These are phyloP conservation scores for Cotoneaster glaucophyllus DNA, from an alignment of 306 rosid species.

Conservation along the genomic window DNA sequence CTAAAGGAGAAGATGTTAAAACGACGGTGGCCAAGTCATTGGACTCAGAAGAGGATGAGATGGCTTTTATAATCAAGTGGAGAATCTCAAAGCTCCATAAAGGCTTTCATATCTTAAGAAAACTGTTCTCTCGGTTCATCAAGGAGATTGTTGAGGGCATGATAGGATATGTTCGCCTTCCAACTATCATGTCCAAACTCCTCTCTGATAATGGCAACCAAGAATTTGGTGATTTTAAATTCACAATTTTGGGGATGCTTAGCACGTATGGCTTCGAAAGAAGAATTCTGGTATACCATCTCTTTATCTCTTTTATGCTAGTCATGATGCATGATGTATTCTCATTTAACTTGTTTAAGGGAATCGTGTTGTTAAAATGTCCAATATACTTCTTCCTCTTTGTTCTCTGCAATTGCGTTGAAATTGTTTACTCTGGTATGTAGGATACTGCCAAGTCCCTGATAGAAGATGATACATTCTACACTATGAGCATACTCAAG, in stretches of 20 bases:
- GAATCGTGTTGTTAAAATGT: too few relatives aligned
- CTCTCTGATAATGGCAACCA: slow-evolving; percentile 87
- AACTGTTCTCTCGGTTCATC: slow-evolving; percentile 73
- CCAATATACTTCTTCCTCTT: background rate
- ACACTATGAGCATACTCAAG: slow-evolving; percentile 88
- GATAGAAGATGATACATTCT: slow-evolving; percentile 90
- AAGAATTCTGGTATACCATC: slow-evolving; percentile 77
- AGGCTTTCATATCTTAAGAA: slow-evolving; percentile 56
- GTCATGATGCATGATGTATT: too few relatives aligned
- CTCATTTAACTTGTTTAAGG: too few relatives aligned
- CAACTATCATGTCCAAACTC: slow-evolving; percentile 90
- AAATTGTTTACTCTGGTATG: slow-evolving; percentile 2
- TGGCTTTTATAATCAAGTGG: slow-evolving; percentile 55
- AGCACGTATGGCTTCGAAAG: slow-evolving; percentile 94
- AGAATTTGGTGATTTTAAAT: slow-evolving; percentile 93
- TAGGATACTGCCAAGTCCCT: slow-evolving; percentile 94
- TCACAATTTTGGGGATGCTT: slow-evolving; percentile 91
- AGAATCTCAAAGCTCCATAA: slow-evolving; percentile 53
- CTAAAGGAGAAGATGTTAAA: slow-evolving; percentile 38
- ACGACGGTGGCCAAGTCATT: slow-evolving; percentile 33
- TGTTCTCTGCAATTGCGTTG: background rate
- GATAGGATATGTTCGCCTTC: slow-evolving; percentile 93
- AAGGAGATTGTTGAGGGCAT: slow-evolving; percentile 95
- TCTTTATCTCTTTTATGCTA: background rate
- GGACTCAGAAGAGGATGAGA: slow-evolving; percentile 39